Evolutionary conservation across 371 early-diverging fungal species (phyloP).

Genomic region (Apophysomyces trapeziformis): DNA sequence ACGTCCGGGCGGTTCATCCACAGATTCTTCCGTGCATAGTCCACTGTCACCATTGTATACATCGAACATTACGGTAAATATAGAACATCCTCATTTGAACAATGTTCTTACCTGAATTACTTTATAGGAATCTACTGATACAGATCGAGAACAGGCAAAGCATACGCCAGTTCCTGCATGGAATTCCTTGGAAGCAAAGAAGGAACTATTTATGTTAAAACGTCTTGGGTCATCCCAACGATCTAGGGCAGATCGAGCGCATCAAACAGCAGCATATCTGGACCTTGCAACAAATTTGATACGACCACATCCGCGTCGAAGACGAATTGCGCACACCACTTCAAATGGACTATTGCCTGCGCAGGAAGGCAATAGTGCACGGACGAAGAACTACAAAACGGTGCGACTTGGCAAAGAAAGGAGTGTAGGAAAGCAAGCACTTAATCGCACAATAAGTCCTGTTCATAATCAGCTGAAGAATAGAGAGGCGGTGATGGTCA

Average conservation of each 20-base stretch:
- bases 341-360: neutral
- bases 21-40: neutral
- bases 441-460: neutral
- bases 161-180: neutral
- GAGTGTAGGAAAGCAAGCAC: neutral
- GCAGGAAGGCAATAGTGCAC: neutral
- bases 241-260: conserved; percentile 25
- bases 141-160: neutral
- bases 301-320: conserved; percentile 12
- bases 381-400: neutral
- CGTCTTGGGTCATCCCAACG: conserved; percentile 28
- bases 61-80: neutral
- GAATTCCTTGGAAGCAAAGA: conserved; percentile 24
- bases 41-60: neutral
- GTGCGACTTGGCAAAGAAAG: neutral
- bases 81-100: neutral
- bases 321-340: conserved; percentile 1
- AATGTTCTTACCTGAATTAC: neutral
- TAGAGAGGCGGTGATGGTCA: neutral
- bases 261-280: conserved; percentile 41
- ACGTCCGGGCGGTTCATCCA: conserved; percentile 12
- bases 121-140: neutral
- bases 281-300: conserved; percentile 38
- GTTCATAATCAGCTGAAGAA: neutral
- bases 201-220: conserved; percentile 22